These are phyloP conservation scores for Phyllosticta citribraziliensis DNA, from an alignment of 2,329 filamentous ascomycete genomes.

Conservation along the genomic window DNA sequence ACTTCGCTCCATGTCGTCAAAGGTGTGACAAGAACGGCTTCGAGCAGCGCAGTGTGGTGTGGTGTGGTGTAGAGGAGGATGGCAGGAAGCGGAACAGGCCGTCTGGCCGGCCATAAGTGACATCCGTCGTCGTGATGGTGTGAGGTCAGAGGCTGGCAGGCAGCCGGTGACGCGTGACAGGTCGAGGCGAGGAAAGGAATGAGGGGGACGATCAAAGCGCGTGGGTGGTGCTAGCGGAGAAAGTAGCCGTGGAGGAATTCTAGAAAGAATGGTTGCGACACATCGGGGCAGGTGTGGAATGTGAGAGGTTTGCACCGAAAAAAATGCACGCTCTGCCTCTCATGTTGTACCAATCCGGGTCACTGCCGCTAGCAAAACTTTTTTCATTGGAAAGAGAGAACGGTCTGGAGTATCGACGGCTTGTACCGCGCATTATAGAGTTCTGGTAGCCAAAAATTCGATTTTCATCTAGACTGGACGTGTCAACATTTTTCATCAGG, in stretches of 20 bases:
- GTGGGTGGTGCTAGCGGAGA: neutral
- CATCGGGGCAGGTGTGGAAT: neutral
- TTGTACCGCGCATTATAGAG: neutral
- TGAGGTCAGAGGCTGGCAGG: neutral
- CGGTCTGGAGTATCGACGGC: neutral
- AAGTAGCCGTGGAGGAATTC: neutral
- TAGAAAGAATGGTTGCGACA: neutral
- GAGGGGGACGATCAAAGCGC: neutral
- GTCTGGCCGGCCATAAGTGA: neutral
- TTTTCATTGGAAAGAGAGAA: neutral
- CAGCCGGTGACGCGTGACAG: neutral
- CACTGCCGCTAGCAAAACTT: neutral
- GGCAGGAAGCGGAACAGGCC: neutral
- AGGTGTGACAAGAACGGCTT: too few relatives aligned
- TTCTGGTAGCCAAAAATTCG: neutral
- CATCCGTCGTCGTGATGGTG: neutral
- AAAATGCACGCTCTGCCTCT: neutral
- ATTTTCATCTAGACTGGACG: neutral
- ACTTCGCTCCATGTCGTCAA: too few relatives aligned
- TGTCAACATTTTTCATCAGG: neutral
- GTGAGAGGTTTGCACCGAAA: neutral
- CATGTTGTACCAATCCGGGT: neutral
- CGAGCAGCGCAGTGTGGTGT: neutral
- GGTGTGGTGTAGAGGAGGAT: neutral
- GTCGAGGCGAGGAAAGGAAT: neutral